Conservation (phyloP, 768 basidiomycete species). For the Flagelloscypha sp. region DNA sequence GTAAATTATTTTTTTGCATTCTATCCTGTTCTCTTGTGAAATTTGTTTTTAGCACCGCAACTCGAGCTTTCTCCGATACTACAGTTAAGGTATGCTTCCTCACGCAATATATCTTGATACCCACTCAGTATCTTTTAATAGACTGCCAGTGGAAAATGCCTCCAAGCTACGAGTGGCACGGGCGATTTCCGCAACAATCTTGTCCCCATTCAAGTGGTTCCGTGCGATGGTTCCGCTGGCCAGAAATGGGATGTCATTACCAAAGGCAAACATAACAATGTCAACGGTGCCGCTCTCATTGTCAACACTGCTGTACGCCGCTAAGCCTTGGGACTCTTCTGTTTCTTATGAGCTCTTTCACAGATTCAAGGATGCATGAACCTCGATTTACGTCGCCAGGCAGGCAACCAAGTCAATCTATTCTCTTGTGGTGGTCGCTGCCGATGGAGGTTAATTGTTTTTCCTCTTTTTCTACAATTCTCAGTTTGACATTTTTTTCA, state of each 20-base stretch:
- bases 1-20: not conserved
- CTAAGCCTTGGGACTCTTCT: not conserved
- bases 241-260: constrained; percentile 18
- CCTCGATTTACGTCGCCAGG: constrained; percentile 11
- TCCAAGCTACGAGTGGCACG: constrained; percentile 9
- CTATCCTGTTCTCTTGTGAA: not conserved
- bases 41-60: constrained; percentile 10
- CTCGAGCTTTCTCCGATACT: constrained; percentile 13
- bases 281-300: constrained; percentile 11
- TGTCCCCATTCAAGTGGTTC: constrained; percentile 10
- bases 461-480: not conserved
- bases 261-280: constrained; percentile 13
- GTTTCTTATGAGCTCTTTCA: not conserved
- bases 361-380: constrained; percentile 18
- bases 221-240: constrained; percentile 13
- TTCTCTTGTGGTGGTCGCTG: constrained; percentile 20
- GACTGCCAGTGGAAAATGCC: constrained; percentile 15
- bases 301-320: constrained; percentile 13
- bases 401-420: constrained; percentile 17
- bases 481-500: not conserved
- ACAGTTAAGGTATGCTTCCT: constrained; percentile 3
- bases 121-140: constrained; percentile 10
- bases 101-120: constrained; percentile 1
- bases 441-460: constrained; percentile 13
- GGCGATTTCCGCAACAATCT: constrained; percentile 18